Base-by-base conservation (phyloP, 2,329 filamentous ascomycete species). In the Massarina eburnea region DNA sequence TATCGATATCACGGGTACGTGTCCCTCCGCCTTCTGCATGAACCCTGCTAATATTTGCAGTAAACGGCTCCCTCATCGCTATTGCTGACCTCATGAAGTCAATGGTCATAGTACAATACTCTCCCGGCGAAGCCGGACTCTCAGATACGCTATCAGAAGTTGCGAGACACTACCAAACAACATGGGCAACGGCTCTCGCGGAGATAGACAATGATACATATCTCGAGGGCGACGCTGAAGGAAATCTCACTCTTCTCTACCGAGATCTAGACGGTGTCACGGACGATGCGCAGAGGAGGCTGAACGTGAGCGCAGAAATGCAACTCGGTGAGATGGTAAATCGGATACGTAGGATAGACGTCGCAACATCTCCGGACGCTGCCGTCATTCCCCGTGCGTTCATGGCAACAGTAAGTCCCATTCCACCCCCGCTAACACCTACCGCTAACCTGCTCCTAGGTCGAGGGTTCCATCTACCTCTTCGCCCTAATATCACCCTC, bases 61-160 rank as follows among this genome's bases (percentile, higher is more conserved):
- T 96, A 12, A 81, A 83, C 1, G 87, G 81, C 1, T 84, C 86
- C 55, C 77, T 82, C 19, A 91, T 99, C 51, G 89, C 88, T 0
- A 84, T 97, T 8, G 88, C 86, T 0, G 94, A 99, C 63, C 74
- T 99, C 36, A 96, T 96, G 88, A 96, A 97, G 72, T 95, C 89
- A 1, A 77, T 95, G 19, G 85, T 87, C 1, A 74, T 97, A 5
- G 76, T 96, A 8, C 79, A 94, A 62, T 94, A 86, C 62, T 75
- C 78, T 0, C 78, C 79, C 2, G 79, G 82, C 2, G 68, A 76
- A 18, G 72, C 80, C 3, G 82, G 80, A 1, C 70, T 80, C n/a
- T 72, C 78, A 9, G 81, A 85, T 43, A 80, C 76, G 41, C 76
- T 97, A 7, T 76, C 77, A 1, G 90, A 96, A 73, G 76, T 88